Evolutionary conservation across 495 filamentous ascomycete genomes (phyloP), one percentile per base, ranked within the genome.

Genomic region (Lepraria neglecta): DNA sequence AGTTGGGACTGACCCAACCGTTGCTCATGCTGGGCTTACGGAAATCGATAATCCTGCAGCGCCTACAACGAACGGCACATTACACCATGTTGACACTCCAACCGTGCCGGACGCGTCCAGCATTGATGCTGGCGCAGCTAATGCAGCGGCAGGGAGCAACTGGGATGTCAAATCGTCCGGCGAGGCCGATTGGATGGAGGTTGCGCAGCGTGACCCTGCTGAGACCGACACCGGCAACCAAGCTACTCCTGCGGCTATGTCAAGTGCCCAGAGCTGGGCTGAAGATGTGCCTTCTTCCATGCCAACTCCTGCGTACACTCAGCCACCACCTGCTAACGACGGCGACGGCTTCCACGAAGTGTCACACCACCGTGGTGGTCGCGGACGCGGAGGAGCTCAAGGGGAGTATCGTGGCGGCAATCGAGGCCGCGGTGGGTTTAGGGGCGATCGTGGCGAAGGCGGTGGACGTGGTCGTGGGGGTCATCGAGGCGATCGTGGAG

Each of bases 171-270:
- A 74, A 61, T 61, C 76, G 15, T 68, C 72, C 72, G 43, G 76
- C 17, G 80, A 84, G 9, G 87, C 94, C 65, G 83, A 83, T 63
- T 95, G 85, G 86, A 85, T 91, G 54, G 82, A 90, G 71, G 81
- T 91, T 46, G 83, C 88, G 19, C 51, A 54, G 45, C 87, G 88
- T 60, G 78, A 86, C 68, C 83, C 88, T 43, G 76, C 82, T 42
- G 90, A 95, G 72, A 87, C 87, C 14, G 91, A 94, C 52, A 85
- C 79, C 64, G 80, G 82, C 19, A 67, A 83, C 14, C 69, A 79
- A n/a, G 82, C 83, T 11, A 84, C 81, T 9, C 79, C 84, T 28
- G 83, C 81, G 24, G 75, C 80, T 27, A 71, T 74, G 38, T 71
- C 73, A 56, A 81, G 78, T 61, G 74, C 75, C n/a, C 78, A 80